Percentiles rank a stretch among this genome's conserved stretches.
Conservation (phyloP, 345 rosid genomes). For the Xanthoceras sorbifolium region DNA sequence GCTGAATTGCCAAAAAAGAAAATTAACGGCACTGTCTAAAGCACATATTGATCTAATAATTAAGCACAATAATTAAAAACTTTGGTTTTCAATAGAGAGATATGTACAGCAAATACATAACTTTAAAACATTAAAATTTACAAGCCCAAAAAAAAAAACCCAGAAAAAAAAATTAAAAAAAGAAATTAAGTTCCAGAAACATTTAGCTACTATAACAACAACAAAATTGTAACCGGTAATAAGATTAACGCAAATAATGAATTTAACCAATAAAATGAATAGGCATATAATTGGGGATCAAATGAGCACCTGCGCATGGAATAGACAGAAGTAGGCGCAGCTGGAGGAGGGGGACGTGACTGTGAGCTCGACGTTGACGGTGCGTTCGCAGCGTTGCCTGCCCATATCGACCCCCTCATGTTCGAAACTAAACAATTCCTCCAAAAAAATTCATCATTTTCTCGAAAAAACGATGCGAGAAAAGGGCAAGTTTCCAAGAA, state of each 20-base stretch:
- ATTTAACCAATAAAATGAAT: not conserved
- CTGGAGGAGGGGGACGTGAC: constrained; percentile 1
- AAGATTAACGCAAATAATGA: not conserved
- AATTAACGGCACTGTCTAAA: not conserved
- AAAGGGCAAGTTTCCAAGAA: not conserved
- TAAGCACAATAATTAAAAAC: not conserved
- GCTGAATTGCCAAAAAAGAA: not conserved
- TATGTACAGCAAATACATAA: not conserved
- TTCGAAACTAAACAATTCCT: not conserved
- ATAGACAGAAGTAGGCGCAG: not conserved
- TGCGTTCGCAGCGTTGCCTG: constrained; percentile 23
- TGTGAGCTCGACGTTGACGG: constrained; percentile 28
- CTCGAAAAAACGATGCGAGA: not conserved
- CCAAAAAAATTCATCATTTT: not conserved
- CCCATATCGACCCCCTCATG: constrained; percentile 20
- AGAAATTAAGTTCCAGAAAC: not conserved
- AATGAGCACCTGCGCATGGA: constrained; percentile 19
- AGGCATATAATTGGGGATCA: not conserved
- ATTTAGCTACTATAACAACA: not conserved
- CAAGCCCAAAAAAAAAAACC: not conserved
- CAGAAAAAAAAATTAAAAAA: too few species aligned
- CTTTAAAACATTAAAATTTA: not conserved
- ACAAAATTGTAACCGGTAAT: not conserved
- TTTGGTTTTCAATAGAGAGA: not conserved
- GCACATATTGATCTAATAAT: not conserved